Evolutionary conservation across 495 filamentous ascomycete species (phyloP).

Genomic region (Filosporella fistucella): DNA sequence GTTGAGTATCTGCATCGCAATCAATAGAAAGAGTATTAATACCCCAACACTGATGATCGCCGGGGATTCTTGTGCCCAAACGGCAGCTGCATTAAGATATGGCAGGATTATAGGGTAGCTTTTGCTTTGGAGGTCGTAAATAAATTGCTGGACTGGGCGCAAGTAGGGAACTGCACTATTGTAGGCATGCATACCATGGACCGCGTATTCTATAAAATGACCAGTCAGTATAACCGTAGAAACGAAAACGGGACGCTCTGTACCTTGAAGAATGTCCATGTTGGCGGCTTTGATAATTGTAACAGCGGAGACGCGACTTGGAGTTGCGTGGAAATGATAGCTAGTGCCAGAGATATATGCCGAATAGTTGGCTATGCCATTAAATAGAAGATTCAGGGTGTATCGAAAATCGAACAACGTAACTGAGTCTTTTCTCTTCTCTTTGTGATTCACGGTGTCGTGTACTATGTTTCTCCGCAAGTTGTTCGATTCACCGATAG

Average conservation of each 20-base stretch:
- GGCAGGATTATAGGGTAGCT: conserved; percentile 13
- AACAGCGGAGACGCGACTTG: too few relatives aligned
- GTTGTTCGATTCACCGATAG: too few relatives aligned
- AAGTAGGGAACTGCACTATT: conserved; percentile 14
- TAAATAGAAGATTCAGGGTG: too few relatives aligned
- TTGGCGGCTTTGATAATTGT: background rate
- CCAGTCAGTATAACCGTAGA: background rate
- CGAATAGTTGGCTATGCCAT: too few relatives aligned
- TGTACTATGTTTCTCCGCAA: too few relatives aligned
- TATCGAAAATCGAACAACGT: too few relatives aligned
- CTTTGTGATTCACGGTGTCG: too few relatives aligned
- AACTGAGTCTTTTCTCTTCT: too few relatives aligned
- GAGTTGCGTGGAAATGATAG: too few relatives aligned
- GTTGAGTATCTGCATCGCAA: conserved; percentile 21
- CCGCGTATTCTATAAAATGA: conserved; percentile 6
- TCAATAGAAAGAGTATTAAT: conserved; percentile 16
- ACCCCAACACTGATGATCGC: conserved; percentile 15
- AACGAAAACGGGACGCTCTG: background rate
- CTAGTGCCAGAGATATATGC: too few relatives aligned
- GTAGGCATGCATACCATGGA: conserved; percentile 11
- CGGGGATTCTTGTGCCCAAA: conserved; percentile 15
- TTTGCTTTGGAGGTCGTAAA: background rate
- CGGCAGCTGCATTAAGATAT: conserved; percentile 4
- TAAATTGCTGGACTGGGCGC: conserved; percentile 6
- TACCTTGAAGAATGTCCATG: conserved; percentile 1